Evolutionary conservation across 306 rosid species (phyloP).

Genomic region (Lagenaria siceraria): DNA sequence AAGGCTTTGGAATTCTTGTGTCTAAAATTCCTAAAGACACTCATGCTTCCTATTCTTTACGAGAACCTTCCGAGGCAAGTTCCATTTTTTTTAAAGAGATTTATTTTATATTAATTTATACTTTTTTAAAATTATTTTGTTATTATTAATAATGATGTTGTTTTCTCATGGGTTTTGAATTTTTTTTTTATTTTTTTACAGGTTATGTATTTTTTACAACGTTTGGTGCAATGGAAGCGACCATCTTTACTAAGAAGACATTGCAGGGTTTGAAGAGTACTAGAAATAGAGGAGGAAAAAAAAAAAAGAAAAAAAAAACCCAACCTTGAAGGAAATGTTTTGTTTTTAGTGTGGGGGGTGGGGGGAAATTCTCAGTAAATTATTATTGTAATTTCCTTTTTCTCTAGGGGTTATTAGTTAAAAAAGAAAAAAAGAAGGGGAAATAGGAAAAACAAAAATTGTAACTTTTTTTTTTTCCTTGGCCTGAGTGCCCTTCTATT

Average conservation of each 20-base stretch:
- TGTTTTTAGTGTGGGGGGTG: slow-evolving; percentile 3
- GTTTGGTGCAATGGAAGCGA: slow-evolving; percentile 17
- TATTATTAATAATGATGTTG: background rate
- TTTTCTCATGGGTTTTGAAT: background rate
- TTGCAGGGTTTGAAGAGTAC: slow-evolving; percentile 2
- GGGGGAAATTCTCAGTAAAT: background rate
- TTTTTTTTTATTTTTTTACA: background rate
- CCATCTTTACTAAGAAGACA: background rate
- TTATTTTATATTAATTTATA: too few relatives aligned
- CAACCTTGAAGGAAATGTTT: background rate
- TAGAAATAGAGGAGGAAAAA: background rate
- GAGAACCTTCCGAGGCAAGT: slow-evolving; percentile 87
- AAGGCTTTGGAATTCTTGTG: slow-evolving; percentile 87
- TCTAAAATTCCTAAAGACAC: slow-evolving; percentile 88
- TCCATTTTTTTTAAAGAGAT: background rate
- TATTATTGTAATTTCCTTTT: background rate
- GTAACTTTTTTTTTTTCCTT: slow-evolving; percentile 4
- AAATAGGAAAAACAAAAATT: background rate
- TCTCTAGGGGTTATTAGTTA: background rate
- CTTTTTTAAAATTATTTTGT: background rate
- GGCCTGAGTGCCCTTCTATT: background rate
- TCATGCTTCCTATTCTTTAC: slow-evolving; percentile 69
- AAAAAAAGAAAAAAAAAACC: too few relatives aligned
- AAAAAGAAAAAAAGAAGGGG: background rate
- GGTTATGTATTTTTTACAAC: slow-evolving; percentile 12